Percentiles rank a stretch among this genome's conserved stretches.
These are phyloP conservation scores for Hypomyces rosellus DNA, from an alignment of 2,329 filamentous ascomycete species.

Conservation along the genomic window DNA sequence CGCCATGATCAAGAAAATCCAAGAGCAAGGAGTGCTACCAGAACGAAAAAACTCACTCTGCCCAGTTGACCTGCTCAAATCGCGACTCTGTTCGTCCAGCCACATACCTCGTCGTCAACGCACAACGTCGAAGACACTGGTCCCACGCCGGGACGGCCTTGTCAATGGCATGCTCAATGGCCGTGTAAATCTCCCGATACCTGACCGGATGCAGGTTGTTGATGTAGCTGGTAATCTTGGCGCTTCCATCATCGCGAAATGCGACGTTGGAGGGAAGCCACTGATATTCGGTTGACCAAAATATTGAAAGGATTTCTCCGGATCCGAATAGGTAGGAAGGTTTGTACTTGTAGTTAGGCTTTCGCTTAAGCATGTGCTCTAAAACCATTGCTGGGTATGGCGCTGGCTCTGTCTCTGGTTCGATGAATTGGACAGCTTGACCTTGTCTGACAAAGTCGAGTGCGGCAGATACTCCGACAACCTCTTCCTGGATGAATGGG, in stretches of 20 bases:
- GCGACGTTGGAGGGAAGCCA: conserved; percentile 23
- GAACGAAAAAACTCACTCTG: not conserved
- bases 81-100: conserved; percentile 1
- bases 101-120: not conserved
- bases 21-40: not conserved
- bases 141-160: conserved; percentile 35
- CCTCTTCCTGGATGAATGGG: conserved; percentile 11
- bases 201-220: conserved; percentile 36
- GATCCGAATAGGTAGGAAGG: too few relatives aligned
- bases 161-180: conserved; percentile 29
- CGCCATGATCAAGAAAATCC: too few relatives aligned
- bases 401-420: too few relatives aligned
- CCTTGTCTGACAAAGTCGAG: conserved; percentile 23
- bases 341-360: too few relatives aligned
- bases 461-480: conserved; percentile 20
- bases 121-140: conserved; percentile 30
- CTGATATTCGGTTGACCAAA: conserved; percentile 20
- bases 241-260: conserved; percentile 31
- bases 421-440: not conserved
- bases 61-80: not conserved
- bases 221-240: conserved; percentile 35
- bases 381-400: too few relatives aligned
- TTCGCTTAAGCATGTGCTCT: too few relatives aligned
- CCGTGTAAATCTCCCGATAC: conserved; percentile 21
- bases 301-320: not conserved